Percentiles rank a stretch among this genome's conserved stretches.
Evolutionary conservation across 75 land plant species (phyloP).

Genomic region (Pinus taeda): DNA sequence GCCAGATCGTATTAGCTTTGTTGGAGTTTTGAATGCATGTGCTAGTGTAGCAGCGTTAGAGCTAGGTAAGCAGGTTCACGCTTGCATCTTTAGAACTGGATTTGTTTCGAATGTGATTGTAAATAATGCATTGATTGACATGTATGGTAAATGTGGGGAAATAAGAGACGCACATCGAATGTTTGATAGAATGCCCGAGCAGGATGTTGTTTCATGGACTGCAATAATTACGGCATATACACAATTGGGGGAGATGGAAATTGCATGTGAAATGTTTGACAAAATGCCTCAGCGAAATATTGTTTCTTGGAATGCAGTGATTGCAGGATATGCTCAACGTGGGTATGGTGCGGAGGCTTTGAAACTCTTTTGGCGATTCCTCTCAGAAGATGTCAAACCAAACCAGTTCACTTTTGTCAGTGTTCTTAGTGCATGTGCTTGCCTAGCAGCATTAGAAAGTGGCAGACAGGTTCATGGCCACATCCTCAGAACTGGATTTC

Average conservation of each 20-base stretch:
- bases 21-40: conserved; percentile 18
- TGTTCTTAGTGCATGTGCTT: conserved; percentile 15
- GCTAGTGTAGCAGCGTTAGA: conserved; percentile 9
- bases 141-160: conserved; percentile 19
- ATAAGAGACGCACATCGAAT: conserved; percentile 3
- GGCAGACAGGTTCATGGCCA: conserved; percentile 13
- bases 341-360: conserved; percentile 20
- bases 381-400: conserved; percentile 8
- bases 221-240: conserved; percentile 9
- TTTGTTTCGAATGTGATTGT: conserved; percentile 4
- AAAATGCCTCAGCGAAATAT: not conserved
- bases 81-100: not conserved
- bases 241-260: conserved; percentile 2
- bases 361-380: conserved; percentile 13
- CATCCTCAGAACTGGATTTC: not conserved
- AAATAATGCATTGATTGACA: conserved; percentile 1
- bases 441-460: conserved; percentile 3
- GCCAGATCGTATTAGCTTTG: conserved; percentile 10
- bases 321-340: conserved; percentile 15
- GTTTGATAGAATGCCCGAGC: conserved; percentile 3
- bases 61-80: conserved; percentile 7
- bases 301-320: conserved; percentile 21
- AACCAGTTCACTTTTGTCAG: conserved; percentile 13
- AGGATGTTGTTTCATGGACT: conserved; percentile 11
- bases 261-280: conserved; percentile 13